Base-by-base conservation (phyloP, 768 basidiomycete genomes). In the Rhodotorula graminis region DNA sequence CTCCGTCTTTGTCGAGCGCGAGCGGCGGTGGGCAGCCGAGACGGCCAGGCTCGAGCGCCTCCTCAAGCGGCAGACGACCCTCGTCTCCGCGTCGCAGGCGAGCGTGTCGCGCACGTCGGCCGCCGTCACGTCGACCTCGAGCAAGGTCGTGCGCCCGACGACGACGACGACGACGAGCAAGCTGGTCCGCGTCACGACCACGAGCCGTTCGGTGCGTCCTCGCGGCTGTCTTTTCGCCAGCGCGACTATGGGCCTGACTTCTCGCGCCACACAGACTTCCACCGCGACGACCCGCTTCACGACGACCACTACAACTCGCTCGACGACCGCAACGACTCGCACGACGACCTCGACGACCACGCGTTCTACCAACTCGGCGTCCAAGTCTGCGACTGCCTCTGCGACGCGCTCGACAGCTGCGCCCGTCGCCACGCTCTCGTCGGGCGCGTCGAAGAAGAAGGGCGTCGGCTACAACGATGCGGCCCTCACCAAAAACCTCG, bases 401-500 rank as follows among this genome's bases (percentile, higher is more conserved):
- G 18, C 40, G 12, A 23, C 58, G 3, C 15, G 16, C 25, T 14
- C 58, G 8, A 44, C 31, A 18, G 12, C 42, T 2, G 12, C 14
- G 40, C 12, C 53, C 27, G n/a, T n/a, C 15, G 25, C 27, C 1
- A 9, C 23, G 37, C 37, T 25, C 12, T 23, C 57, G 1, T 44
- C 40, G 25, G 10, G 15, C 31, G 11, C 29, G 0, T 64, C 64
- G 53, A 23, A 2, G 5, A 64, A 64, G 69, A 69, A 69, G 31
- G 69, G 69, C n/a, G 57, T 46, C 15, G 69, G 69, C 3, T 60
- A 49, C 62, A 64, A 64, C 42, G 42, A 25, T 15, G 57, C 27
- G 12, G 3, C 16, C 0, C 14, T 44, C 0, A 60, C 57, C 2
- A 5, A 29, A 12, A 59, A 64, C 29, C 57, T 64, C n/a, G 33